Base-by-base conservation (phyloP, 1,139 yeast genomes). In the Sugiyamaella japonica region DNA sequence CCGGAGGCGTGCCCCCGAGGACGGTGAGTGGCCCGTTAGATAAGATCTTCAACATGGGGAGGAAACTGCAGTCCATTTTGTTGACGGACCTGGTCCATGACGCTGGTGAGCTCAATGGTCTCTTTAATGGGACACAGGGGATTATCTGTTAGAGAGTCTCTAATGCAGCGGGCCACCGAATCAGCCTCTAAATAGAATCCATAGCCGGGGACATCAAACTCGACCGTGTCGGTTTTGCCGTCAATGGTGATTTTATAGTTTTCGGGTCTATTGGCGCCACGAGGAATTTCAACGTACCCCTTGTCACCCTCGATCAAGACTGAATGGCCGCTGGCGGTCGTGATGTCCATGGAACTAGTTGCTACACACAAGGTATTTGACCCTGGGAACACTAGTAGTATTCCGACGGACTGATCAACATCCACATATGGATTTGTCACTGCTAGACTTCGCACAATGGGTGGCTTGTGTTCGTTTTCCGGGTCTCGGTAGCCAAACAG, bases 151-250 rank as follows among this genome's bases (percentile, higher is more conserved):
- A 66, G 70, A 2, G 76, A 75, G 7, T 64, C 67, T 6, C 62
- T 47, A 39, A 78, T 69, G 57, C 73, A 79, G 34, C 70, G 60
- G 7, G 80, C 82, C 43, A 71, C 72, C 2, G 78, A 79, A 59
- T 78, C 75, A 3, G 82, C 82, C 61, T 79, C 83, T 61, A 75
- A 74, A 50, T 77, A 76, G 61, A 79, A 76, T 1, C 83, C 83
- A 51, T 67, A 59, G 13, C 71, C 72, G 4, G 57, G 52, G 17
- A 59, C 57, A 17, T 49, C 46, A 25, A 38, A 53, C 31, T 58
- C 41, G 20, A 39, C 52, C 39, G 50, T 54, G n/a, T 55, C 56
- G 7, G 37, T 54, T 10, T 37, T 38, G 7, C 52, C 52, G 49
- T 54, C 51, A 9, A 37, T 34, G 31, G 58, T 57, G 16, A 65